Evolutionary conservation across 2,329 filamentous ascomycete genomes (phyloP), one percentile per base, ranked within the genome.

Genomic region (Chaetomium sp.): DNA sequence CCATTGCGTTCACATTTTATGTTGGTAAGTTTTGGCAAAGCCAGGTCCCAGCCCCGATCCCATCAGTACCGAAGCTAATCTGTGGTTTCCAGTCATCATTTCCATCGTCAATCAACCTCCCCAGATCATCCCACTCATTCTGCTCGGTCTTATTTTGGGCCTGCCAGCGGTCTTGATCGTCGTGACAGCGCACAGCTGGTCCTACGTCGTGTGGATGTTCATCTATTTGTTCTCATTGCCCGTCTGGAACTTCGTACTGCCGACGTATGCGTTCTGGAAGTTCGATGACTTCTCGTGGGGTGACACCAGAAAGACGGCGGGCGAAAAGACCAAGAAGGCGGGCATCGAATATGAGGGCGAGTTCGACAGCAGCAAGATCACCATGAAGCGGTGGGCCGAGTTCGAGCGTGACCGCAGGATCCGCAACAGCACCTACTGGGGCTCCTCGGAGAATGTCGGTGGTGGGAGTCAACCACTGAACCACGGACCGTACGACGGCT

Each of bases 281-380:
- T 99, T 99, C 76, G 95, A 99, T 76, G 95, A 99, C 81, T 99
- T 99, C 83, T 96, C 91, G 64, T 99, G 95, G 95, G 95, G 95
- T 74, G 96, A 99, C 69, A 99, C 95, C 62, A 88, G 95, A 67
- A 96, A 98, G 86, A 97, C 94, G 49, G 91, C 89, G 0, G 93
- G 93, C 31, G 94, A 97, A 74, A 92, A 90, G 80, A 89, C 87
- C 16, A 93, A 94, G 82, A 95, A 94, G 80, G 91, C 85, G 2
- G 91, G 92, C 35, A 88, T 93, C 68, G 93, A 94, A 74, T 90
- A 90, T 68, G 92, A 97, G 78, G 95, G 95, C 69, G 95, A 98
- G 78, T 99, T 99, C 73, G 96, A 99, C 78, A 96, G 91, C 77
- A 96, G 90, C 78, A 96, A 97, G 86, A 99, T 99, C 76, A 97